Evolutionary conservation across 2,329 filamentous ascomycete genomes (phyloP).

Genomic region (Aureobasidium leucospermi): DNA sequence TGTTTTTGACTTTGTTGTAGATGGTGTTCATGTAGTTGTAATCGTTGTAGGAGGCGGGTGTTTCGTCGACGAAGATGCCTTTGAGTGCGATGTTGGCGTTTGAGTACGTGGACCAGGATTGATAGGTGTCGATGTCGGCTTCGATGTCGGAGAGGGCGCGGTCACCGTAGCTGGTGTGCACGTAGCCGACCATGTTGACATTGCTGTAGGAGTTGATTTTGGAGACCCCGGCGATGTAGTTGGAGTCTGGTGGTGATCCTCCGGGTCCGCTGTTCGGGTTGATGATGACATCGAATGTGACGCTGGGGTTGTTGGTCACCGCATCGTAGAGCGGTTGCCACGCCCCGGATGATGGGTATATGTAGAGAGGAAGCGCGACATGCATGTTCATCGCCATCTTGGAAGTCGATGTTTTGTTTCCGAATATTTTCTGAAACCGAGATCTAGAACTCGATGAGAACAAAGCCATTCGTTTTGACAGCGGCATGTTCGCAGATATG

Average conservation of each 20-base stretch:
- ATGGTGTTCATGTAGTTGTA: constrained; percentile 19
- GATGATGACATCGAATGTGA: constrained; percentile 17
- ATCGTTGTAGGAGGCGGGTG: constrained; percentile 17
- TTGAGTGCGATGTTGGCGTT: constrained; percentile 20
- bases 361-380: constrained; percentile 24
- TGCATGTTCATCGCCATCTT: constrained; percentile 7
- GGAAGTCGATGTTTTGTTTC: neutral
- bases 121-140: constrained; percentile 19
- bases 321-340: constrained; percentile 23
- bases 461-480: neutral
- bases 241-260: constrained; percentile 18
- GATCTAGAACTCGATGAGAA: neutral
- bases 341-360: constrained; percentile 20
- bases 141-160: constrained; percentile 19
- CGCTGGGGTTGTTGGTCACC: constrained; percentile 13
- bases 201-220: constrained; percentile 22
- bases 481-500: neutral
- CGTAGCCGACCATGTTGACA: constrained; percentile 24
- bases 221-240: constrained; percentile 21
- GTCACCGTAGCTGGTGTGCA: constrained; percentile 22
- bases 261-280: constrained; percentile 18
- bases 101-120: constrained; percentile 15
- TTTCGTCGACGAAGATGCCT: constrained; percentile 27
- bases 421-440: neutral
- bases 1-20: constrained; percentile 14